These are phyloP conservation scores for Mitragyna speciosa DNA, from an alignment of 257 asterid species.

Conservation along the genomic window DNA sequence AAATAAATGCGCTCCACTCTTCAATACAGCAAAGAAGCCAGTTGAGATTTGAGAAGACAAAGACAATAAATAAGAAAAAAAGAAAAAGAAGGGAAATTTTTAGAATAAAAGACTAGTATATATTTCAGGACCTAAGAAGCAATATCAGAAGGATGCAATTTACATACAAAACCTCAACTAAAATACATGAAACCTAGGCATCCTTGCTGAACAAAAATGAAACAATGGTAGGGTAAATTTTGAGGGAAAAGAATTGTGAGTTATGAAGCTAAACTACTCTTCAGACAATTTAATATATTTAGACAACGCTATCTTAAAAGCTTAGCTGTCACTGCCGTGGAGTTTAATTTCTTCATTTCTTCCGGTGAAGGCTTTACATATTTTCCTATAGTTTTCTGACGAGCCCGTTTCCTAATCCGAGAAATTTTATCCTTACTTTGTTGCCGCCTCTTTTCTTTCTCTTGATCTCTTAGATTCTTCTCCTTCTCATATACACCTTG, in stretches of 20 bases:
- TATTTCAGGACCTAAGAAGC: not conserved
- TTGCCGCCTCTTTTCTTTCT: slow-evolving; percentile 68
- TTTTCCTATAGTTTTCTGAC: slow-evolving; percentile 75
- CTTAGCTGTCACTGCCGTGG: slow-evolving; percentile 31
- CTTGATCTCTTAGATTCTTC: slow-evolving; percentile 48
- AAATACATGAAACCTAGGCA: slow-evolving; percentile 41
- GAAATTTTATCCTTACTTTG: slow-evolving; percentile 71
- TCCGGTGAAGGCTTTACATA: slow-evolving; percentile 75
- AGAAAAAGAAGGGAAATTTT: not conserved
- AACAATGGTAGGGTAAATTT: slow-evolving; percentile 33
- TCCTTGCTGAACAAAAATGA: slow-evolving; percentile 43
- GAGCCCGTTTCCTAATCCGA: slow-evolving; percentile 64
- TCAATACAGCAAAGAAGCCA: not conserved
- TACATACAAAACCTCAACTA: slow-evolving; percentile 35
- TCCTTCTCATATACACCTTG: slow-evolving; percentile 76
- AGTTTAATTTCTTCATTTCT: slow-evolving; percentile 36
- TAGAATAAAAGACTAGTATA: not conserved
- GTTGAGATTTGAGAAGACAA: not conserved
- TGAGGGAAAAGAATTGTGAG: slow-evolving; percentile 10
- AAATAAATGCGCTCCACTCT: slow-evolving; percentile 4
- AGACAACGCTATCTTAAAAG: slow-evolving; percentile 35
- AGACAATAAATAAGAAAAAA: not conserved
- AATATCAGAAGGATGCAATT: slow-evolving; percentile 36
- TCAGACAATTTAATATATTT: slow-evolving; percentile 1
- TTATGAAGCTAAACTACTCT: slow-evolving; percentile 26